A percentile compares a stretch with the other conserved stretches of the same genome.
Conservation (phyloP, 139 green algal species). For the Eudorina sp. region DNA sequence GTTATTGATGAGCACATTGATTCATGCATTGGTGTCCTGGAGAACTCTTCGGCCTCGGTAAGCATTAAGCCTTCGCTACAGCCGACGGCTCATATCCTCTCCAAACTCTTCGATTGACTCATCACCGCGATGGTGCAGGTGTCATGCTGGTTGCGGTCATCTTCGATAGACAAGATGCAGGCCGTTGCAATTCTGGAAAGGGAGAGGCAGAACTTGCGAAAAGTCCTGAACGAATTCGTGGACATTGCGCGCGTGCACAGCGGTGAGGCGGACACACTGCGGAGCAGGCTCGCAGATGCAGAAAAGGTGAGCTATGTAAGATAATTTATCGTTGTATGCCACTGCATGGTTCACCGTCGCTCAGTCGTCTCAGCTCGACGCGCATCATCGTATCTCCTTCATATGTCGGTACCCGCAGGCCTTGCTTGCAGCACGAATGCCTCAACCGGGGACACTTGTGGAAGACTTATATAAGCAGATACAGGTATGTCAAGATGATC, state of each 20-base stretch:
- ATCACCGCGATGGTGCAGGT: neutral
- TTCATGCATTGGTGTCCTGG: neutral
- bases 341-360: no score
- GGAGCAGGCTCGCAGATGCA: neutral
- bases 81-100: neutral
- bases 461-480: neutral
- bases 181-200: neutral
- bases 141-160: neutral
- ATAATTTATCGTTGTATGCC: no score
- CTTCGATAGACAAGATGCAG: neutral
- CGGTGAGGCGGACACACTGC: neutral
- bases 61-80: neutral
- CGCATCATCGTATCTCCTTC: no score
- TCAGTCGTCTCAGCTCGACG: no score
- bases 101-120: neutral
- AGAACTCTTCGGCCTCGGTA: neutral
- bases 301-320: neutral
- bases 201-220: neutral
- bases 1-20: neutral
- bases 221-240: neutral
- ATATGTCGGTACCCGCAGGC: no score
- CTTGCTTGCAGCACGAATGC: neutral
- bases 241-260: neutral
- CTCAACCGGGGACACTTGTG: neutral
- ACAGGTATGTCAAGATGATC: neutral